Evolutionary conservation across 2,329 filamentous ascomycete genomes (phyloP).

Genomic region (Calonectria multiphialidica): DNA sequence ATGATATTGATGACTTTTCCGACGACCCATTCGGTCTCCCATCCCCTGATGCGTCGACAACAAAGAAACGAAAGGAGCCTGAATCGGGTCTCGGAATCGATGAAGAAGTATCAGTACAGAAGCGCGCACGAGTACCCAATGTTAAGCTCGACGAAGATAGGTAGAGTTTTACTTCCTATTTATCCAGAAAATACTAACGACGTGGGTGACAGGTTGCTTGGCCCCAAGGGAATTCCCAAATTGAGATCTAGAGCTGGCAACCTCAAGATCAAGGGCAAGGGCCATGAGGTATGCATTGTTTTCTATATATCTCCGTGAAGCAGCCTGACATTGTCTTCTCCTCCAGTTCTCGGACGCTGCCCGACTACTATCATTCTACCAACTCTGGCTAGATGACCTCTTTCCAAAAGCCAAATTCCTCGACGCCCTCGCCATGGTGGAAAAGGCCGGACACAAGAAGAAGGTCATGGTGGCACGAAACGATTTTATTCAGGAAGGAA

Average conservation of each 20-base stretch:
- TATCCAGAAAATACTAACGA: not conserved
- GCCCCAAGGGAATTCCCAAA: constrained; percentile 84
- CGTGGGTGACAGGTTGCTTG: constrained; percentile 73
- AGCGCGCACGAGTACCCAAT: constrained; percentile 76
- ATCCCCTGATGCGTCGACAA: constrained; percentile 54
- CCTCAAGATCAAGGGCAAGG: constrained; percentile 90
- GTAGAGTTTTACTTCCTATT: constrained; percentile 53
- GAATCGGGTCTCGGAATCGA: constrained; percentile 80
- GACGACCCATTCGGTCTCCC: constrained; percentile 64
- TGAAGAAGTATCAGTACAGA: constrained; percentile 85
- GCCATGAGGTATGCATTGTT: constrained; percentile 78
- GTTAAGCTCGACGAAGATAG: constrained; percentile 89
- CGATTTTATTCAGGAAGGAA: constrained; percentile 87
- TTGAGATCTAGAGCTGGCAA: constrained; percentile 78
- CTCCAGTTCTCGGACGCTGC: constrained; percentile 84
- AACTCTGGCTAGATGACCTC: constrained; percentile 95
- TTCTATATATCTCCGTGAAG: not conserved
- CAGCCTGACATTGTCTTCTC: constrained; percentile 13
- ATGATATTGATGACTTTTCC: constrained; percentile 71
- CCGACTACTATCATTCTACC: constrained; percentile 88
- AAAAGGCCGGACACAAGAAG: constrained; percentile 92
- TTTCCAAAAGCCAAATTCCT: constrained; percentile 95
- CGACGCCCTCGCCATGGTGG: constrained; percentile 89
- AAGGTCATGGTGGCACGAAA: constrained; percentile 79
- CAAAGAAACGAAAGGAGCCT: constrained; percentile 62